Conservation (phyloP, 2,329 filamentous ascomycete genomes). For the Dissoconium aciculare region DNA sequence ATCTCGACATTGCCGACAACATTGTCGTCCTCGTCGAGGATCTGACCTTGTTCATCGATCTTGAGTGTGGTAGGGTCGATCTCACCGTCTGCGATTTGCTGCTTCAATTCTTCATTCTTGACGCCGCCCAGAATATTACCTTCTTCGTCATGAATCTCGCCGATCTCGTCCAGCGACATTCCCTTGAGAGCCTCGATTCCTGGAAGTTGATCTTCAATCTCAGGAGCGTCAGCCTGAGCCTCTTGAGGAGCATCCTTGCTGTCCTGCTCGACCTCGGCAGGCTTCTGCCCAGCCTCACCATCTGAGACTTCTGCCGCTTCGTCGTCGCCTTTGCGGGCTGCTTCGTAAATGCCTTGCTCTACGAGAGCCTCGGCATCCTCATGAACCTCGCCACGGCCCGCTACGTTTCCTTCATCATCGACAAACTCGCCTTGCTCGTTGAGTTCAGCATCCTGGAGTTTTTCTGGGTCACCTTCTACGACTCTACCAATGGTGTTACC, state of each 20-base stretch:
- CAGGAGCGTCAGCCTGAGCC: constrained; percentile 19
- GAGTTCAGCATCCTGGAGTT: constrained; percentile 35
- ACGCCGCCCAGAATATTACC: constrained; percentile 37
- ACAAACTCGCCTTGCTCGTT: constrained; percentile 41
- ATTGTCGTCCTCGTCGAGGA: constrained; percentile 37
- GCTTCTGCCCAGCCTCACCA: constrained; percentile 25
- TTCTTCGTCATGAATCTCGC: constrained; percentile 35
- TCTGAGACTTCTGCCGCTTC: constrained; percentile 27
- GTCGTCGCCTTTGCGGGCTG: constrained; percentile 28
- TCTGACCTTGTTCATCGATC: constrained; percentile 37
- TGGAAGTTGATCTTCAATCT: constrained; percentile 35
- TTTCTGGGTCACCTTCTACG: constrained; percentile 33
- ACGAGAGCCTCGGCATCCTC: constrained; percentile 28
- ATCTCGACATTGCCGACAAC: constrained; percentile 37
- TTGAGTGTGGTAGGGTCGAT: constrained; percentile 34
- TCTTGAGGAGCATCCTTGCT: constrained; percentile 19
- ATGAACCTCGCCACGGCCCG: constrained; percentile 38
- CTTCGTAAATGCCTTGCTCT: constrained; percentile 32
- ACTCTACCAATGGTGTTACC: constrained; percentile 36
- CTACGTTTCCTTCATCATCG: constrained; percentile 39
- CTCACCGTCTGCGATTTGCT: constrained; percentile 25
- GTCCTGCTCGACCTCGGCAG: constrained; percentile 15
- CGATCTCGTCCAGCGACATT: constrained; percentile 36
- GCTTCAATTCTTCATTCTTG: constrained; percentile 29
- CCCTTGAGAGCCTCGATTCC: constrained; percentile 38